Evolutionary conservation across 1,284 basidiomycete species (phyloP), one percentile per base, ranked within the genome.

Genomic region (Sanghuangporus sanghuang): DNA sequence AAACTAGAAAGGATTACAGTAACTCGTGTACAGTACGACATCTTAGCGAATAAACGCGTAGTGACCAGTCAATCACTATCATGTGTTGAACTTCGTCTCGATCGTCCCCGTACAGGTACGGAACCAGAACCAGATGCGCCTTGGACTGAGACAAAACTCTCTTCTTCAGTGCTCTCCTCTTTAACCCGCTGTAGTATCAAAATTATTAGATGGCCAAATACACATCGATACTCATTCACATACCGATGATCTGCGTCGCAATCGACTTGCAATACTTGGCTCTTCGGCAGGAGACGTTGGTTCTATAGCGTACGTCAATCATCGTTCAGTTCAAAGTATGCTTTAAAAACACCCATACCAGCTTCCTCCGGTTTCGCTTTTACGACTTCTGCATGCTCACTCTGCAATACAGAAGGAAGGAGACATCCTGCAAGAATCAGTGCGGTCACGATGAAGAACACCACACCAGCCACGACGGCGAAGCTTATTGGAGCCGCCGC

Each of bases 401-500:
- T 27, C 38, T 32, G 42, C 40, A 64, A 50, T 16, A 62, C 48
- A 6, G 63, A 58, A 7, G 65, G 60, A 12, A 64, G 23, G 18
- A 66, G 46, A 53, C 32, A 66, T 12, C 40, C 52, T 76, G 74
- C 48, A 76, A 78, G 63, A 49, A 69, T 54, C 36, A 71, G 61
- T 36, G 72, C 40, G 46, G 77, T 75, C 38, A 78, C 68, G 44
- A 72, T 67, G 64, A 77, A 74, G 67, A 88, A 89, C 0, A 78
- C 68, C 27, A 74, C 72, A 4, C 83, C 74, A 2, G 85, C 79
- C 2, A 77, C 61, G 32, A 82, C 27, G 2, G 79, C 77, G 42
- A 75, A 81, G 16, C 79, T 67, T n/a, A 90, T 67, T 1, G 90
- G 90, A 74, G 87, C 89, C 40, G 85, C 84, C 32, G 85, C 82